Conservation (phyloP, 83 land plant genomes). For the Picea abies region DNA sequence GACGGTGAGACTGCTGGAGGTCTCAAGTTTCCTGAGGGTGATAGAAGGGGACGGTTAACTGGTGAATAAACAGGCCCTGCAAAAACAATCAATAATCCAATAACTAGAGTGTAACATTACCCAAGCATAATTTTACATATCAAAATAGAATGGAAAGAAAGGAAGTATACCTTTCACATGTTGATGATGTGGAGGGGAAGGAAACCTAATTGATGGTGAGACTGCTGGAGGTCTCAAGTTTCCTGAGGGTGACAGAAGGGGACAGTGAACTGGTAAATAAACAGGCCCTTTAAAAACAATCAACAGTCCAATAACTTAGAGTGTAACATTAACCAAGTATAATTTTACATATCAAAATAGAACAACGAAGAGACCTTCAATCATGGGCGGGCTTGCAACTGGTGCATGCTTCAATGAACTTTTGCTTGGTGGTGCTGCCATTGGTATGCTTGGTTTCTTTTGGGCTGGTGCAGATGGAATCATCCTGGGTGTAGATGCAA, state of each 20-base stretch:
- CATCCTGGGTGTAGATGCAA: background rate
- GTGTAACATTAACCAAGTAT: background rate
- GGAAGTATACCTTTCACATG: background rate
- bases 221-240: constrained; percentile 9
- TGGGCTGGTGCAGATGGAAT: constrained; percentile 7
- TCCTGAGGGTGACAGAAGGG: background rate
- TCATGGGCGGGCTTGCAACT: constrained; percentile 1
- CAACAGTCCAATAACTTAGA: constrained; percentile 1
- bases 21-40: constrained; percentile 9
- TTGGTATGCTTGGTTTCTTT: constrained; percentile 4
- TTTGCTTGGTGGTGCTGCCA: constrained; percentile 2
- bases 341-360: background rate
- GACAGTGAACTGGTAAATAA: background rate
- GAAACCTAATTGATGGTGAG: background rate
- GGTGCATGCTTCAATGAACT: background rate
- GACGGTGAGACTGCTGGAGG: constrained; percentile 8
- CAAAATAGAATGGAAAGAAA: background rate
- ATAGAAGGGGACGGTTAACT: constrained; percentile 2
- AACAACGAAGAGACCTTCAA: constrained; percentile 13
- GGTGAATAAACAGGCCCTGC: constrained; percentile 17
- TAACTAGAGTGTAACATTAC: background rate
- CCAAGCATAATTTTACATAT: background rate
- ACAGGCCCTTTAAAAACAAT: constrained; percentile 5
- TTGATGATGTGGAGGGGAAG: background rate
- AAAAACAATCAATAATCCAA: constrained; percentile 2